Evolutionary conservation across 2,329 filamentous ascomycete genomes (phyloP), one percentile per base, ranked within the genome.

Genomic region (Colletotrichum nymphaeae): DNA sequence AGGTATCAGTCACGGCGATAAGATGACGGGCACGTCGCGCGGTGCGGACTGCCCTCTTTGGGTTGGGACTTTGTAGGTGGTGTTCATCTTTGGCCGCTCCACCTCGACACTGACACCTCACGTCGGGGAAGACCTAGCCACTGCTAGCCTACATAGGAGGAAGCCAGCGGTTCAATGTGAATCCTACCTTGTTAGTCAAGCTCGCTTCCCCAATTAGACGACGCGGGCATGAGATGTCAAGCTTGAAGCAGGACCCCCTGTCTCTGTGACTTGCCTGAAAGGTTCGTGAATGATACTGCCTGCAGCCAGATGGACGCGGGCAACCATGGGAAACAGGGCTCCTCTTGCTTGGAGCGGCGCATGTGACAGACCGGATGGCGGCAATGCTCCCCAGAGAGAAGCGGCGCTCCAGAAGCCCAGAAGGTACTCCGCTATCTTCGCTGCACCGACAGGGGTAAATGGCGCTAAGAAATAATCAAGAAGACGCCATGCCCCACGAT

Each of bases 351-450:
- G 56, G 56, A 26, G 55, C 19, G 30, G 59, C 42, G 75, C 77
- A 78, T 78, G 77, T 78, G 77, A 78, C 74, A 66, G 75, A 59
- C 69, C 59, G 75, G 75, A 70, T 73, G 62, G 62, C 63, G 55
- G 74, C 73, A 72, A 73, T 63, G 46, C 65, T 56, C 37, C 28
- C 60, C 46, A 59, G 37, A 70, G 26, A 53, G 64, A 35, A 32
- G 65, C n/a, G 16, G 53, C 22, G 30, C 53, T 58, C 58, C 66
- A 57, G 57, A 46, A 19, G 5, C 19, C 37, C 37, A 42, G 14
- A 42, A 68, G 26, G 69, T 69, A 69, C 63, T 52, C 52, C 49
- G 49, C 53, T 56, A 46, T 35, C 67, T 66, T 37, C 19, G 56
- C 67, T 71, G 60, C 71, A 62, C 32, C 22, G 56, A 64, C 60